phyloP scores from a whole-genome alignment of 2,329 filamentous ascomycete species.

The Fusarium torulosum region DNA sequence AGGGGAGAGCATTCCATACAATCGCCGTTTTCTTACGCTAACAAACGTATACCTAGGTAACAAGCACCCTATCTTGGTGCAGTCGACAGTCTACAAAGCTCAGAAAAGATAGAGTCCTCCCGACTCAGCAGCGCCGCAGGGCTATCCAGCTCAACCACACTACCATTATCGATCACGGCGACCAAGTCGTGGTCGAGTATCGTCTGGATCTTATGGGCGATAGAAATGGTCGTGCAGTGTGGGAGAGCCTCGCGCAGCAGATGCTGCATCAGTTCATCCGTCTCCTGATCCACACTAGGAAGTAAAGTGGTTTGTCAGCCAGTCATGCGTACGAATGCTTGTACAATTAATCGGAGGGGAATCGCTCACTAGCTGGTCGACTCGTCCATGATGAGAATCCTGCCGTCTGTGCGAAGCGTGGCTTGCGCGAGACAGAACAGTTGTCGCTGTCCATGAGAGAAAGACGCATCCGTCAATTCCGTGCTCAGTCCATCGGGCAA shows the following conservation, averaged over 20 bases:
- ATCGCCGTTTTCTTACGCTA: constrained; percentile 8
- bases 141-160: constrained; percentile 15
- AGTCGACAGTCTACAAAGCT: constrained; percentile 13
- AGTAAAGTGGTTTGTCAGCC: constrained; percentile 18
- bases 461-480: constrained; percentile 54
- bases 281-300: constrained; percentile 29
- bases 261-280: constrained; percentile 30
- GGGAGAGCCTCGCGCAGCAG: constrained; percentile 37
- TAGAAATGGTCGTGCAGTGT: constrained; percentile 43
- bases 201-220: constrained; percentile 45
- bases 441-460: constrained; percentile 63
- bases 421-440: constrained; percentile 62
- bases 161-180: constrained; percentile 34
- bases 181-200: constrained; percentile 36
- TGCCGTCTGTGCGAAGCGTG: constrained; percentile 54
- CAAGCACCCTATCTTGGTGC: constrained; percentile 10
- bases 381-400: constrained; percentile 58
- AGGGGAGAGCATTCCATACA: constrained; percentile 4
- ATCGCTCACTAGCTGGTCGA: constrained; percentile 53
- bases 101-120: constrained; percentile 14
- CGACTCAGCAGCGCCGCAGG: constrained; percentile 12
- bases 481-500: constrained; percentile 58
- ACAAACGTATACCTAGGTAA: constrained; percentile 4
- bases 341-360: constrained; percentile 2
- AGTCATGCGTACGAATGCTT: constrained; percentile 2